These are phyloP conservation scores for Colletotrichum agaves DNA, from an alignment of 2,329 filamentous ascomycete genomes.

Conservation along the genomic window DNA sequence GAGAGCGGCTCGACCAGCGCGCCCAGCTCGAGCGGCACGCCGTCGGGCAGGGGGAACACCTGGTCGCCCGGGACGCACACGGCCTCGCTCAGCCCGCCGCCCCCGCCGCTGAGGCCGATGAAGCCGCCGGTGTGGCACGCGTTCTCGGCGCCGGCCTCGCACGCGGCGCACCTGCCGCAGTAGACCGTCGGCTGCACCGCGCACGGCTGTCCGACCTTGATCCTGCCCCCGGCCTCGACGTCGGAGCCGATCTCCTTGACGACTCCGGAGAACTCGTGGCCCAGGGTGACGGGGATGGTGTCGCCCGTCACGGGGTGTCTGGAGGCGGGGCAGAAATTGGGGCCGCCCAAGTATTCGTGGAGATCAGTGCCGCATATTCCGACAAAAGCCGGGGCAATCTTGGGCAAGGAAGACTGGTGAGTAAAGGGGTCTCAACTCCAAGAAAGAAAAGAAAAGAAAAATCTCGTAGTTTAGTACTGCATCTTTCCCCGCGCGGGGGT, in stretches of 20 bases:
- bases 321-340: slow-evolving; percentile 43
- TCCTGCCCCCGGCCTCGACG: slow-evolving; percentile 26
- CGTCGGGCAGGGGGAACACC: slow-evolving; percentile 59
- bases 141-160: slow-evolving; percentile 52
- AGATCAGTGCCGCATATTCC: slow-evolving; percentile 50
- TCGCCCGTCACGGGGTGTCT: slow-evolving; percentile 68
- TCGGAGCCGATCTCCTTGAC: slow-evolving; percentile 59
- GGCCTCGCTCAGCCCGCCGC: slow-evolving; percentile 65
- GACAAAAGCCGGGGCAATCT: slow-evolving; percentile 45
- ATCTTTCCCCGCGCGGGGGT: slow-evolving; percentile 14
- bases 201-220: slow-evolving; percentile 64
- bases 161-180: slow-evolving; percentile 65
- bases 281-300: slow-evolving; percentile 66
- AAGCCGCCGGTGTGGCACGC: slow-evolving; percentile 56
- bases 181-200: slow-evolving; percentile 68
- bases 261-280: slow-evolving; percentile 71
- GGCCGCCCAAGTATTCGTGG: slow-evolving; percentile 46
- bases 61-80: slow-evolving; percentile 59
- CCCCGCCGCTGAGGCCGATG: slow-evolving; percentile 51
- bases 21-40: slow-evolving; percentile 61
- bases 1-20: slow-evolving; percentile 72
- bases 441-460: neutral
- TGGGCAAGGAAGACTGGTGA: neutral
- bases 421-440: slow-evolving; percentile 11
- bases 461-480: neutral